Percentiles rank a stretch among this genome's conserved stretches.
These are phyloP conservation scores for Gnomoniopsis sp. DNA, from an alignment of 2,329 filamentous ascomycete genomes.

Conservation along the genomic window DNA sequence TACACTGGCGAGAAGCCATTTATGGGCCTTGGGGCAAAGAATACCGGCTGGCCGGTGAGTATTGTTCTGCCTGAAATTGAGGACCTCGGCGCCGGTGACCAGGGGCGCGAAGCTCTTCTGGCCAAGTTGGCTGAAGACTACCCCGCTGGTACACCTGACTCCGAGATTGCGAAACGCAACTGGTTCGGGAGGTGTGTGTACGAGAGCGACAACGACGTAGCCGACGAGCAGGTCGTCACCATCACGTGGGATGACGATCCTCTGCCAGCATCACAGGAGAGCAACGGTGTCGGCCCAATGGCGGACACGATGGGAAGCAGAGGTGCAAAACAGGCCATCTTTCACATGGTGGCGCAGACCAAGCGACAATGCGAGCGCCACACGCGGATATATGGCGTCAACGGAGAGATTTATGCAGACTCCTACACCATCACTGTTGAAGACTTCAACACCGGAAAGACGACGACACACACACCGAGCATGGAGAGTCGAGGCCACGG, in stretches of 20 bases:
- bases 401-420: constrained; percentile 85
- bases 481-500: constrained; percentile 62
- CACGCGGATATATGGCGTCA: constrained; percentile 79
- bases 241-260: constrained; percentile 80
- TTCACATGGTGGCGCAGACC: constrained; percentile 94
- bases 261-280: constrained; percentile 22
- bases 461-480: constrained; percentile 56
- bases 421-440: constrained; percentile 72
- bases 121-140: constrained; percentile 49
- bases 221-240: constrained; percentile 87
- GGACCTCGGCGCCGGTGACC: constrained; percentile 51
- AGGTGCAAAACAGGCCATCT: constrained; percentile 77
- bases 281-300: neutral
- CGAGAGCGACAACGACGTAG: constrained; percentile 89
- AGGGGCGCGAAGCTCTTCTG: constrained; percentile 42
- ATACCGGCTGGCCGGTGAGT: constrained; percentile 76
- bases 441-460: constrained; percentile 61
- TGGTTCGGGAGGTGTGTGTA: constrained; percentile 97
- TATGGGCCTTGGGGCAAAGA: constrained; percentile 58
- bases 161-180: constrained; percentile 49
- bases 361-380: constrained; percentile 83
- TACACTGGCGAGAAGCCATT: constrained; percentile 65
- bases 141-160: constrained; percentile 41
- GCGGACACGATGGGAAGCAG: constrained; percentile 35
- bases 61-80: constrained; percentile 94